A percentile compares a stretch with the other conserved stretches of the same genome.
Evolutionary conservation across 176 grass and related monocot species (phyloP).

Genomic region (Triticum dicoccoides): DNA sequence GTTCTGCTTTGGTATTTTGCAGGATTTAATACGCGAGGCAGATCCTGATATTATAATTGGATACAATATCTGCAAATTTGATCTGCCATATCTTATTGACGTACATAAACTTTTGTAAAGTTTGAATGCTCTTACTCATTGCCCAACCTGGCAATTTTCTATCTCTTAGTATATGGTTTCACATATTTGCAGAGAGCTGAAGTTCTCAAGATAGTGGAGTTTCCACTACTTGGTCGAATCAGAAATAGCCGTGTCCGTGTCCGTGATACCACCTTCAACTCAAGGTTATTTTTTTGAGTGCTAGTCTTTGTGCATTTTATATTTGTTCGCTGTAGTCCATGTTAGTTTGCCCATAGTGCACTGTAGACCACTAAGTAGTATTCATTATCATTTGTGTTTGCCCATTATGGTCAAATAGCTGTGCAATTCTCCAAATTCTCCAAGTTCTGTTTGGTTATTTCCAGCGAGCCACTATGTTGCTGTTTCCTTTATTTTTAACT

Average conservation of each 20-base stretch:
- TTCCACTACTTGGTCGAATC: conserved; percentile 89
- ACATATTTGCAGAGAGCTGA: conserved; percentile 79
- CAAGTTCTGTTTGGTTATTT: conserved; percentile 6
- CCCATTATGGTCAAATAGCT: conserved; percentile 17
- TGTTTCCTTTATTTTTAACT: background rate
- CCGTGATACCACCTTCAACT: conserved; percentile 88
- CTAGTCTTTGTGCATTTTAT: conserved; percentile 19
- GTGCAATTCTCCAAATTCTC: background rate
- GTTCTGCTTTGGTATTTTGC: conserved; percentile 34
- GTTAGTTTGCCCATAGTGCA: background rate
- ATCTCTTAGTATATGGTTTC: conserved; percentile 15
- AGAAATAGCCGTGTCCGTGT: conserved; percentile 90
- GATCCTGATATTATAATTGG: conserved; percentile 99
- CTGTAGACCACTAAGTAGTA: background rate
- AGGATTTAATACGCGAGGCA: conserved; percentile 89
- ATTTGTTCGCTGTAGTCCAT: background rate
- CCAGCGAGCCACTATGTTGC: background rate
- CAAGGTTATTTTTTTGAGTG: conserved; percentile 51
- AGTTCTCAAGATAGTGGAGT: conserved; percentile 91
- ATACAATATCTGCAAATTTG: conserved; percentile 99
- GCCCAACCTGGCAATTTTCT: background rate
- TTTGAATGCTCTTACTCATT: background rate
- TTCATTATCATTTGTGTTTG: background rate
- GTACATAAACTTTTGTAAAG: conserved; percentile 32
- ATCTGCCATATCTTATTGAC: conserved; percentile 95